phyloP scores from a whole-genome alignment of 768 basidiomycete genomes.

The Boletus barrowsii region DNA sequence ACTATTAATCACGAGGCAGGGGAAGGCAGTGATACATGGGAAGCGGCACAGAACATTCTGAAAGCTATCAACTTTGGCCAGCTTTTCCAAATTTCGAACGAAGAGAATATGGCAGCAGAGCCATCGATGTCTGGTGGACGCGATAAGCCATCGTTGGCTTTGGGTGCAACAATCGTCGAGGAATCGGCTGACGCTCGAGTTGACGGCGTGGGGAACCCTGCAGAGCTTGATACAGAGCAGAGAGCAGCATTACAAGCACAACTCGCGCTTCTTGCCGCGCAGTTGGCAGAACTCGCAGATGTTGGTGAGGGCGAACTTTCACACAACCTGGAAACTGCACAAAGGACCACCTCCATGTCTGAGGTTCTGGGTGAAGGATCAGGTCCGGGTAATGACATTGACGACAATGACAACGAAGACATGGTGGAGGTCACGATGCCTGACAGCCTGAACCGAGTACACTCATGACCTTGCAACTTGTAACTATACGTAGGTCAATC shows the following conservation, averaged over 20 bases:
- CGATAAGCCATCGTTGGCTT: slow-evolving; percentile 3
- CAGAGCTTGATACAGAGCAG: slow-evolving; percentile 39
- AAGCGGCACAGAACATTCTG: slow-evolving; percentile 74
- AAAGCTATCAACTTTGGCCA: slow-evolving; percentile 72
- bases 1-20: slow-evolving; percentile 31
- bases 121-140: slow-evolving; percentile 1
- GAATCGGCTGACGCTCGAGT: slow-evolving; percentile 3
- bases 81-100: slow-evolving; percentile 40
- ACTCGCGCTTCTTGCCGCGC: slow-evolving; percentile 68
- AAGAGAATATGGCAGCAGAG: slow-evolving; percentile 21
- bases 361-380: slow-evolving; percentile 2
- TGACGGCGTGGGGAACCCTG: slow-evolving; percentile 8
- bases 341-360: neutral
- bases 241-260: slow-evolving; percentile 73
- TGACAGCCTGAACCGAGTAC: slow-evolving; percentile 9
- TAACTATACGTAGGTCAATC: neutral
- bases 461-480: neutral
- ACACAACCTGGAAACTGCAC: slow-evolving; percentile 21
- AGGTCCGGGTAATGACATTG: slow-evolving; percentile 9
- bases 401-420: slow-evolving; percentile 21
- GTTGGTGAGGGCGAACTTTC: slow-evolving; percentile 32
- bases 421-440: slow-evolving; percentile 30
- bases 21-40: slow-evolving; percentile 63
- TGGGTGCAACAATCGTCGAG: neutral
- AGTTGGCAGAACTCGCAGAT: slow-evolving; percentile 65